These are phyloP conservation scores for Blastocladiella emersonii DNA, from an alignment of 371 early-diverging fungal species.

Conservation along the genomic window DNA sequence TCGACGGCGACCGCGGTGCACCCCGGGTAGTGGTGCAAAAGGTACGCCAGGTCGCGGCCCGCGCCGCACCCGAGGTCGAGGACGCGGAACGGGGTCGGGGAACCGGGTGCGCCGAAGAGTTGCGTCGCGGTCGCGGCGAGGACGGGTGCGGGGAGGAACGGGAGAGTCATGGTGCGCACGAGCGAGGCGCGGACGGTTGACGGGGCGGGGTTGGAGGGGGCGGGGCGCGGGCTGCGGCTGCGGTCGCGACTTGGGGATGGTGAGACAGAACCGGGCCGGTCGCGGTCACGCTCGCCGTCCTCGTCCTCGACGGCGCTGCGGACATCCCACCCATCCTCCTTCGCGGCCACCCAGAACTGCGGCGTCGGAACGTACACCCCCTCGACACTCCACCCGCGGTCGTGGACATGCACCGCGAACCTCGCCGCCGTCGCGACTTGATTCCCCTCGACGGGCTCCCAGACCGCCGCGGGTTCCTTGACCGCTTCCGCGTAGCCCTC, in stretches of 20 bases:
- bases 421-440: no score
- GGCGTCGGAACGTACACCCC: no score
- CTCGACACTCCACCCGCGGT: no score
- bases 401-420: no score
- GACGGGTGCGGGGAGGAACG: not conserved
- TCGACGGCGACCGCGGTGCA: not conserved
- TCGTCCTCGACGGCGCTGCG: not conserved
- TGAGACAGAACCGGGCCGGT: no score
- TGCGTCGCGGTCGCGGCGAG: not conserved
- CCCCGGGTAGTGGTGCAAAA: not conserved
- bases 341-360: not conserved
- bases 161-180: not conserved
- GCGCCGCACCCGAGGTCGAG: slow-evolving; percentile 1
- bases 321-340: not conserved
- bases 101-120: no score
- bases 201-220: not conserved
- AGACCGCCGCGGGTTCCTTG: not conserved
- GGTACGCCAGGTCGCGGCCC: not conserved
- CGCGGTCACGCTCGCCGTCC: no score
- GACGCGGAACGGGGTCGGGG: no score
- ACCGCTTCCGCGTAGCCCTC: not conserved
- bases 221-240: not conserved
- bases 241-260: no score
- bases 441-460: no score
- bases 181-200: not conserved